Conservation (phyloP, 345 rosid genomes). For the Brassica carinata region DNA sequence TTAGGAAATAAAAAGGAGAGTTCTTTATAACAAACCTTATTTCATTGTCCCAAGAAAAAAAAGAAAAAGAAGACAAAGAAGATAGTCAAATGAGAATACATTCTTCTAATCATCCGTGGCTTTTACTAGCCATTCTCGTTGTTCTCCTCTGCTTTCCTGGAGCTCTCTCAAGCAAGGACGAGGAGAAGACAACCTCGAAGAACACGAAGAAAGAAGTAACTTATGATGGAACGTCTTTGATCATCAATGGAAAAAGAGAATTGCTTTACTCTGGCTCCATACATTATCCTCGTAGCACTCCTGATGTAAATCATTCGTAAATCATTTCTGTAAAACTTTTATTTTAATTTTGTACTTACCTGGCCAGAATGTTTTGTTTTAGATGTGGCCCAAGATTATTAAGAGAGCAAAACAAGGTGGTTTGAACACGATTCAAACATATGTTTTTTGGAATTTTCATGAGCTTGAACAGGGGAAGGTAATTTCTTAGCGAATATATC, state of each 20-base stretch:
- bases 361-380: conserved; percentile 8
- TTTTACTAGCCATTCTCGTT: conserved; percentile 35
- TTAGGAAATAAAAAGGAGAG: conserved; percentile 8
- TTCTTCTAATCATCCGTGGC: conserved; percentile 30
- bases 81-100: conserved; percentile 30
- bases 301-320: conserved; percentile 33
- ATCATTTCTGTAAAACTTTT: neutral
- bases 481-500: conserved; percentile 21
- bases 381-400: conserved; percentile 50
- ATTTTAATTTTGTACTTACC: neutral
- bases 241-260: conserved; percentile 44
- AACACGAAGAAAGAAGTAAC: conserved; percentile 36
- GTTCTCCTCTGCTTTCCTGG: conserved; percentile 29
- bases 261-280: conserved; percentile 46
- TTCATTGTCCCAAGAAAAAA: conserved; percentile 21
- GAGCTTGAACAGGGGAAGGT: conserved; percentile 52
- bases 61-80: neutral
- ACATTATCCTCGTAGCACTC: conserved; percentile 49
- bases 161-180: conserved; percentile 9
- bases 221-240: conserved; percentile 47
- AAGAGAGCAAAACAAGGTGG: conserved; percentile 56
- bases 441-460: conserved; percentile 71
- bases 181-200: conserved; percentile 9
- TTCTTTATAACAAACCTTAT: conserved; percentile 35
- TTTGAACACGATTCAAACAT: conserved; percentile 65